Conservation (phyloP, 148 eudicot genomes). For the Spergularia marina region DNA sequence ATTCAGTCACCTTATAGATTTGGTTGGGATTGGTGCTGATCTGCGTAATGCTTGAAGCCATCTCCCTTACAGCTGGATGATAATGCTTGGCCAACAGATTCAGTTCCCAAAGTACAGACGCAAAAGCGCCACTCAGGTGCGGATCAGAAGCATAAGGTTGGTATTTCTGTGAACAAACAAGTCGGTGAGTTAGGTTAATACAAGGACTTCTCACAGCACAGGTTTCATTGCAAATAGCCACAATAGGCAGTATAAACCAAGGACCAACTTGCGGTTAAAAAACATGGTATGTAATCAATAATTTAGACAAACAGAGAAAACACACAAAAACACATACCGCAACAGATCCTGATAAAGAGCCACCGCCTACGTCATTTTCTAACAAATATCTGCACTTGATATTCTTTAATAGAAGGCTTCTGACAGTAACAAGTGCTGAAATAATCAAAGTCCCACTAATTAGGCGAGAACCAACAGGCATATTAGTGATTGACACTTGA, state of each 20-base stretch:
- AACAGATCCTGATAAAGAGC: slow-evolving; percentile 83
- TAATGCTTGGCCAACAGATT: slow-evolving; percentile 73
- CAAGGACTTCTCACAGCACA: too few species aligned
- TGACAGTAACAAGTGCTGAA: slow-evolving; percentile 91
- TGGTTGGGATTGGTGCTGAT: slow-evolving; percentile 51
- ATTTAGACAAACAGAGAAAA: not conserved
- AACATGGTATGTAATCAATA: not conserved
- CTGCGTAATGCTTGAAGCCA: slow-evolving; percentile 68
- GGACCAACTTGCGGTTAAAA: not conserved
- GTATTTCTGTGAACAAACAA: slow-evolving; percentile 53
- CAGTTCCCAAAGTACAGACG: slow-evolving; percentile 95
- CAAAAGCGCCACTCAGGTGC: slow-evolving; percentile 86
- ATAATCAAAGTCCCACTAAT: slow-evolving; percentile 8
- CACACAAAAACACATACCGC: slow-evolving; percentile 46
- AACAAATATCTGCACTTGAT: slow-evolving; percentile 78
- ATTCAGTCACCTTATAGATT: slow-evolving; percentile 46
- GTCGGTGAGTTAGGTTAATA: not conserved
- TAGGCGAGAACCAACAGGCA: not conserved
- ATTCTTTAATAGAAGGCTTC: slow-evolving; percentile 83
- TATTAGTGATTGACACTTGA: not conserved
- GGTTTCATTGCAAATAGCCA: too few species aligned
- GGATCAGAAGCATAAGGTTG: slow-evolving; percentile 91
- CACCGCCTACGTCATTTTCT: slow-evolving; percentile 96
- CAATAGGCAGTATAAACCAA: too few species aligned
- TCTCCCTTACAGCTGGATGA: slow-evolving; percentile 68